These are phyloP conservation scores for Pseudogymnoascus destructans DNA, from an alignment of 2,329 filamentous ascomycete species.

Conservation along the genomic window DNA sequence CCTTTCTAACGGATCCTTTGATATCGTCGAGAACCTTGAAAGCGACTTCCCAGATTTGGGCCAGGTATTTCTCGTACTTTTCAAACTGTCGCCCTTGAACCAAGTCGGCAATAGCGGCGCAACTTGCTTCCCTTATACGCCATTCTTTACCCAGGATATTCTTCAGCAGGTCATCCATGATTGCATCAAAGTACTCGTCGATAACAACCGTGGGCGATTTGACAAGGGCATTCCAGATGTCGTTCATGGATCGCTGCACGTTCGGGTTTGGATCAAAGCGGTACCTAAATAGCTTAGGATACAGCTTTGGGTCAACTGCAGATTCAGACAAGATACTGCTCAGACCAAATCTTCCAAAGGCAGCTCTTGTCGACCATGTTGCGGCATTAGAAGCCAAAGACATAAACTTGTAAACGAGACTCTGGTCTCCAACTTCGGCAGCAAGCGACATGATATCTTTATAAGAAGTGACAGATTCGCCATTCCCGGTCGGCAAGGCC, in stretches of 20 bases:
- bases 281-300: slow-evolving; percentile 89
- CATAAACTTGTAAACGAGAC: slow-evolving; percentile 98
- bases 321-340: slow-evolving; percentile 86
- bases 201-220: slow-evolving; percentile 71
- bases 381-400: slow-evolving; percentile 89
- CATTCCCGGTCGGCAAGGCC: slow-evolving; percentile 77
- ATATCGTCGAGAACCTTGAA: slow-evolving; percentile 94
- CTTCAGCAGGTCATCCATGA: slow-evolving; percentile 74
- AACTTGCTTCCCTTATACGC: slow-evolving; percentile 85
- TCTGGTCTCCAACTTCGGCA: slow-evolving; percentile 92
- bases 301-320: slow-evolving; percentile 79
- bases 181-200: slow-evolving; percentile 71
- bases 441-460: slow-evolving; percentile 93
- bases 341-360: slow-evolving; percentile 86
- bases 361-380: slow-evolving; percentile 93
- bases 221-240: slow-evolving; percentile 94
- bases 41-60: slow-evolving; percentile 70
- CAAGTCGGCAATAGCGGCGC: slow-evolving; percentile 76
- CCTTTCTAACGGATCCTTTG: slow-evolving; percentile 73
- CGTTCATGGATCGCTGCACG: slow-evolving; percentile 89
- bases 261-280: slow-evolving; percentile 90
- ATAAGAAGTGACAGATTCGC: slow-evolving; percentile 83
- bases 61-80: slow-evolving; percentile 73
- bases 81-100: slow-evolving; percentile 65
- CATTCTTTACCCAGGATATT: slow-evolving; percentile 86